Base-by-base conservation (phyloP, 345 rosid genomes). In the Murraya koenigii region DNA sequence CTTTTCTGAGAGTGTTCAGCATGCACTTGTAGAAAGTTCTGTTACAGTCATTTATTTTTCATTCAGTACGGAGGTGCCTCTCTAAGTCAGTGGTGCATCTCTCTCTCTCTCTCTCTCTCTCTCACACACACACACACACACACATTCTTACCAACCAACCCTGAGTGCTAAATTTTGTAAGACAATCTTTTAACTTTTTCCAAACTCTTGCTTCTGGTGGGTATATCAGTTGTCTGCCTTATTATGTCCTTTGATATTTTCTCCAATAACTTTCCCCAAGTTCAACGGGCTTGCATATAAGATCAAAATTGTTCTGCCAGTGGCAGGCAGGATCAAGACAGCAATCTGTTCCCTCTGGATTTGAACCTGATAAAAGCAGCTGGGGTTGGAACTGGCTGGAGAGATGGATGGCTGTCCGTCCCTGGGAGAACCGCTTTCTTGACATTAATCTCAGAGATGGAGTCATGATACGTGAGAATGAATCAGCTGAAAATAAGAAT, bases 351-450 rank as follows among this genome's bases (percentile, higher is more conserved):
- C 89, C 88, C 69, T 75, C 87, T 60, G 93, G 91, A 26, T 97
- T 94, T 84, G 89, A 90, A 83, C 97, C 98, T 23, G 98, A 97
- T 86, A 93, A 92, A 87, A 91, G 87, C 91, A 93, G 91, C 86
- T 97, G 99, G 99, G 99, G 98, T 66, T 94, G 98, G 98, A 93
- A 97, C 83, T 97, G 98, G 99, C 70, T 97, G 84, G 99, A 97
- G 85, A 88, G 99, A 85, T 97, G 99, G 98, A 93, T 97, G 99
- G 99, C 99, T 69, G 99, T 97, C 78, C 98, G 99, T 44, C 98
- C 99, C 59, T 94, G 99, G 98, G 98, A 97, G 87, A 97, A 93
- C 36, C 92, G 99, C 77, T 91, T 94, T 88, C 98, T 94, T 33
- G 99, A 94, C 82, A 89, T 82, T 76, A 96, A 94, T 83, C 89